phyloP scores from a whole-genome alignment of 768 basidiomycete genomes.

The Punctularia strigosozonata region DNA sequence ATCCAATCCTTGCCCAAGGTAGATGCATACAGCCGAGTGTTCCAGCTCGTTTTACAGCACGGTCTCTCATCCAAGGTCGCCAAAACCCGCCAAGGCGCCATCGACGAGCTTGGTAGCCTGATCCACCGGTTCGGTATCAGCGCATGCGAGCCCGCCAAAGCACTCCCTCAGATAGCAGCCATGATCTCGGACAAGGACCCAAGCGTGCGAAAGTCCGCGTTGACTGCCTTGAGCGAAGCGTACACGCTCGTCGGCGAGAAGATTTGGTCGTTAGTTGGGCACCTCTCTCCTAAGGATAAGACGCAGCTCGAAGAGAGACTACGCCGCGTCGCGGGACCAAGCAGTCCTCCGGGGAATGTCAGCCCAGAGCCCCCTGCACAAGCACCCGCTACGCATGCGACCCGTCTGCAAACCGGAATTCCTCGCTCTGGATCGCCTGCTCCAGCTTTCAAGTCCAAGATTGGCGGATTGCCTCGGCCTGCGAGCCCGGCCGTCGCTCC shows the following conservation, averaged over 20 bases:
- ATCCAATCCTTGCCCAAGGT: slow-evolving; percentile 80
- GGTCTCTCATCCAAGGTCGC: slow-evolving; percentile 86
- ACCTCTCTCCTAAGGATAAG: slow-evolving; percentile 75
- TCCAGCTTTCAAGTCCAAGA: slow-evolving; percentile 23
- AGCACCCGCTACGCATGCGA: slow-evolving; percentile 25
- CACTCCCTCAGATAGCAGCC: slow-evolving; percentile 64
- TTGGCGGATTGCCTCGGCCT: slow-evolving; percentile 32
- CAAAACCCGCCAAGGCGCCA: slow-evolving; percentile 77
- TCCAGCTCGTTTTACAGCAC: slow-evolving; percentile 78
- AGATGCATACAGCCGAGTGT: slow-evolving; percentile 87
- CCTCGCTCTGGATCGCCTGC: slow-evolving; percentile 40
- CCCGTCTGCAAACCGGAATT: slow-evolving; percentile 40
- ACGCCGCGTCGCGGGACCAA: slow-evolving; percentile 66
- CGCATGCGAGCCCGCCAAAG: slow-evolving; percentile 71
- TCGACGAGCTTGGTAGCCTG: slow-evolving; percentile 72
- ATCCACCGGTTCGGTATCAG: slow-evolving; percentile 75
- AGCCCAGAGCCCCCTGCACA: slow-evolving; percentile 27
- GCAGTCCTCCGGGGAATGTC: slow-evolving; percentile 24
- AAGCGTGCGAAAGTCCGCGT: slow-evolving; percentile 76
- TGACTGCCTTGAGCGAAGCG: slow-evolving; percentile 72
- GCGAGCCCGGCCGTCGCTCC: slow-evolving; percentile 31
- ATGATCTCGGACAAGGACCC: slow-evolving; percentile 88
- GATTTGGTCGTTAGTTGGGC: slow-evolving; percentile 70
- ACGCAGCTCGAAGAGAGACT: slow-evolving; percentile 87
- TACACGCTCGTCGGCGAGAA: slow-evolving; percentile 79